A percentile compares a stretch with the other conserved stretches of the same genome.
Evolutionary conservation across 2,329 filamentous ascomycete species (phyloP).

Genomic region (Sordariomycetes sp.): DNA sequence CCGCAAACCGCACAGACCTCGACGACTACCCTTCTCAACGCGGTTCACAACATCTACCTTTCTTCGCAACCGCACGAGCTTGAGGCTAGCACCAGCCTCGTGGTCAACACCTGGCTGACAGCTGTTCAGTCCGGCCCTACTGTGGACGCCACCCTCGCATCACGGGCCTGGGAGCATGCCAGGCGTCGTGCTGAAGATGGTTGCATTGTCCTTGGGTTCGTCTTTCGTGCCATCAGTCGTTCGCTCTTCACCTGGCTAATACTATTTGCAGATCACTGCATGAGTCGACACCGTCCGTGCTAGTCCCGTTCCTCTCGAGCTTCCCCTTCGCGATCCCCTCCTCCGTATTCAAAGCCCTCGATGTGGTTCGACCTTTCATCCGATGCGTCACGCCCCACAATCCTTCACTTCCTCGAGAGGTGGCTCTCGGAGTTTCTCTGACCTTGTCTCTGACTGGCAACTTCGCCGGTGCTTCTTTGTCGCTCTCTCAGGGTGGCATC

Average conservation of each 20-base stretch:
- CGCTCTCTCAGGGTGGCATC: conserved; percentile 79
- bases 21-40: conserved; percentile 86
- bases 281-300: conserved; percentile 74
- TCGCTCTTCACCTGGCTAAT: not conserved
- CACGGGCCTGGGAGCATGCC: conserved; percentile 92
- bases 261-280: conserved; percentile 63
- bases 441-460: conserved; percentile 75
- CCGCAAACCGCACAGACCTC: conserved; percentile 75
- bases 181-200: conserved; percentile 90
- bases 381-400: conserved; percentile 83
- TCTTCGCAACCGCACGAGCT: conserved; percentile 75
- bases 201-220: conserved; percentile 81
- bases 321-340: conserved; percentile 73
- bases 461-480: conserved; percentile 64
- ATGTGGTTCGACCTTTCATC: conserved; percentile 77
- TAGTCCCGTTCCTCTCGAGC: conserved; percentile 71
- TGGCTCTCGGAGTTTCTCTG: conserved; percentile 71
- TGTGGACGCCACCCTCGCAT: conserved; percentile 69
- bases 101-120: conserved; percentile 93
- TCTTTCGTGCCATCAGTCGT: conserved; percentile 6
- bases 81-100: conserved; percentile 82
- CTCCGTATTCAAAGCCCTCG: conserved; percentile 67
- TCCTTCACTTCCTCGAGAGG: conserved; percentile 72
- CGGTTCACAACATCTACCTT: conserved; percentile 81
- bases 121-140: conserved; percentile 63